A percentile compares a stretch with the other conserved stretches of the same genome.
Conservation (phyloP, 2,329 filamentous ascomycete genomes). For the Monilinia laxa region DNA sequence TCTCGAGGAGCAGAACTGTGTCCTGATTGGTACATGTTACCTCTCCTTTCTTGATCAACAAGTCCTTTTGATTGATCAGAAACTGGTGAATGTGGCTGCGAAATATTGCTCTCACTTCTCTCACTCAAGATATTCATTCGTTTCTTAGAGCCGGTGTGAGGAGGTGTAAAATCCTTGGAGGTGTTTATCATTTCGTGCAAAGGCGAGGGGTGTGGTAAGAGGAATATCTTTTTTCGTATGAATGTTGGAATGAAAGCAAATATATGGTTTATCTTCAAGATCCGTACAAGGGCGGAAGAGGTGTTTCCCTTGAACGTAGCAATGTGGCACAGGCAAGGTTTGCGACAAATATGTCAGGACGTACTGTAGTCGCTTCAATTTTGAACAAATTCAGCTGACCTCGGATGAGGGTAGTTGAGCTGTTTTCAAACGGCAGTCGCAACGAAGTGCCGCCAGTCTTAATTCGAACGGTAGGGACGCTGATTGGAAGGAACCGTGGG, state of each 20-base stretch:
- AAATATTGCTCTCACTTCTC: slow-evolving; percentile 28
- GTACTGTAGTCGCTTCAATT: slow-evolving; percentile 27
- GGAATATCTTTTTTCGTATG: slow-evolving; percentile 35
- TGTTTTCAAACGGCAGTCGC: slow-evolving; percentile 33
- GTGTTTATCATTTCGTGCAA: slow-evolving; percentile 30
- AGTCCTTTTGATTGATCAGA: slow-evolving; percentile 26
- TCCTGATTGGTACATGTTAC: slow-evolving; percentile 33
- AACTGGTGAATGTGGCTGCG: slow-evolving; percentile 32
- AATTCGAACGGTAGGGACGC: slow-evolving; percentile 29
- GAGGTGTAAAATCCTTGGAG: slow-evolving; percentile 26
- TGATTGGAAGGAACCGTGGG: slow-evolving; percentile 22
- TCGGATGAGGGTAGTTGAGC: slow-evolving; percentile 25
- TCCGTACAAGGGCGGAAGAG: slow-evolving; percentile 26
- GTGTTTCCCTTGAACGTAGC: slow-evolving; percentile 30
- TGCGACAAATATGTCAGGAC: slow-evolving; percentile 31
- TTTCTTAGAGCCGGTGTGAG: slow-evolving; percentile 20
- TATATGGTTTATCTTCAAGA: slow-evolving; percentile 16
- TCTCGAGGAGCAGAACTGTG: slow-evolving; percentile 34
- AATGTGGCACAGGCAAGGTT: slow-evolving; percentile 35
- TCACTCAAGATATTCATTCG: slow-evolving; percentile 26
- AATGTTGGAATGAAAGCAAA: slow-evolving; percentile 8
- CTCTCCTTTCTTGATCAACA: slow-evolving; percentile 26
- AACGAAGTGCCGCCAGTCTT: slow-evolving; percentile 35
- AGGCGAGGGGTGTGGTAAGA: slow-evolving; percentile 30
- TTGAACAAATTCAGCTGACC: slow-evolving; percentile 33